Base-by-base conservation (phyloP, 208 protist genomes). In the Novymonas esmeraldas region DNA sequence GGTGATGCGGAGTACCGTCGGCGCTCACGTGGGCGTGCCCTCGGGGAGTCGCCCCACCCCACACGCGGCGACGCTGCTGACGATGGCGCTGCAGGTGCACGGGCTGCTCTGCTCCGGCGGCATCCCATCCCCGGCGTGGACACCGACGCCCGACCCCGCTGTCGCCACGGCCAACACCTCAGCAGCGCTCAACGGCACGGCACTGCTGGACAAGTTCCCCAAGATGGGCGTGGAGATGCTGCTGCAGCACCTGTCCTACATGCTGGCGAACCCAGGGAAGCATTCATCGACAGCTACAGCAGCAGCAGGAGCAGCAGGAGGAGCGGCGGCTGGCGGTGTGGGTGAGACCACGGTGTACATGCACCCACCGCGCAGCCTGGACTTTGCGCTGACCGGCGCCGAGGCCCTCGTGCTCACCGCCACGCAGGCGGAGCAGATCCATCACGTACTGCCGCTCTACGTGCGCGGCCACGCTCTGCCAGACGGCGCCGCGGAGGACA, bases 11-110 rank as follows among this genome's bases (percentile, higher is more conserved):
- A 22, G 29, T 39, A 26, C 33, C 9, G 48, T n/a, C 3, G 56
- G 50, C 5, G 38, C n/a, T 10, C n/a, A 46, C 34, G 52, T 42
- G 20, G 42, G 44, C 18, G 36, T 71, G n/a, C 64, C 72, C 0
- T 39, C 64, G 10, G 61, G 70, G 55, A 54, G 46, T 33, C 60
- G 31, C 44, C 62, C 68, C 16, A 55, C 42, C 20, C 66, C 52
- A 13, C 72, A 85, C 41, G 79, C 79, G 22, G 70, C 64, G n/a
- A 77, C 90, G 31, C 85, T 90, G 70, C 63, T 92, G 29, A 78
- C 86, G 61, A 50, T 89, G 33, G 64, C 86, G n/a, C 61, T 92
- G 38, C 85, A 92, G 58, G 78, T 73, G 20, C 89, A 92, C 58
- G 70, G 74, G 4, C 81, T 89, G 76, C 71, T 89, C 50, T 81